These are phyloP conservation scores for Diplodia corticola DNA, from an alignment of 2,329 filamentous ascomycete species.

Conservation along the genomic window DNA sequence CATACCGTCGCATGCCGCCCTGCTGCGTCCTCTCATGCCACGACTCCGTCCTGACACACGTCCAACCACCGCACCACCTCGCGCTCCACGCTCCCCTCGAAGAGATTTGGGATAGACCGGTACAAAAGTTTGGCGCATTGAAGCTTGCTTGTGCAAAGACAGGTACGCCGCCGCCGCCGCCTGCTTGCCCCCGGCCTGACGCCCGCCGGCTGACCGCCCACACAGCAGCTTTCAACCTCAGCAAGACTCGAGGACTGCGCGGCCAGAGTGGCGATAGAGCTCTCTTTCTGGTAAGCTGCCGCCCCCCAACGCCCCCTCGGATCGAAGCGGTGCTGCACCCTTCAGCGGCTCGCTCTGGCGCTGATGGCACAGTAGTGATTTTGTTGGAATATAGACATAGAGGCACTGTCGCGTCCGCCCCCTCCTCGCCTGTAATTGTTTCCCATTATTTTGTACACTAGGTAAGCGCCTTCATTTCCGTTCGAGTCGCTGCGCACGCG, in stretches of 20 bases:
- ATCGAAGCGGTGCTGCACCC: conserved; percentile 19
- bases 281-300: conserved; percentile 20
- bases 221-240: conserved; percentile 18
- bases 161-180: conserved; percentile 5
- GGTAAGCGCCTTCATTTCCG: conserved; percentile 13
- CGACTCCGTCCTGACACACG: conserved; percentile 22
- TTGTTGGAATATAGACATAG: conserved; percentile 23
- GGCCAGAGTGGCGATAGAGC: conserved; percentile 18
- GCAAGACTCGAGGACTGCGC: conserved; percentile 8
- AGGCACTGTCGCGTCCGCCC: conserved; percentile 15
- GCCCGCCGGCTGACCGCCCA: not conserved
- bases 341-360: conserved; percentile 22
- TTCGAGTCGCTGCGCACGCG: not conserved
- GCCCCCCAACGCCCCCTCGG: not conserved
- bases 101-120: conserved; percentile 47
- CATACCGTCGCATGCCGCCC: conserved; percentile 22
- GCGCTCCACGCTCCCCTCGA: conserved; percentile 20
- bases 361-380: conserved; percentile 23
- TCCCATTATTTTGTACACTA: conserved; percentile 19
- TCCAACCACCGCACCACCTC: conserved; percentile 22
- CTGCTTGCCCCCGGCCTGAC: not conserved
- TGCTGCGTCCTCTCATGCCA: conserved; percentile 22
- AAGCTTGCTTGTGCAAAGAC: conserved; percentile 16
- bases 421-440: conserved; percentile 19
- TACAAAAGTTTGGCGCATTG: conserved; percentile 42